Conservation (phyloP, 1,284 basidiomycete species). For the Pterula multifida region DNA sequence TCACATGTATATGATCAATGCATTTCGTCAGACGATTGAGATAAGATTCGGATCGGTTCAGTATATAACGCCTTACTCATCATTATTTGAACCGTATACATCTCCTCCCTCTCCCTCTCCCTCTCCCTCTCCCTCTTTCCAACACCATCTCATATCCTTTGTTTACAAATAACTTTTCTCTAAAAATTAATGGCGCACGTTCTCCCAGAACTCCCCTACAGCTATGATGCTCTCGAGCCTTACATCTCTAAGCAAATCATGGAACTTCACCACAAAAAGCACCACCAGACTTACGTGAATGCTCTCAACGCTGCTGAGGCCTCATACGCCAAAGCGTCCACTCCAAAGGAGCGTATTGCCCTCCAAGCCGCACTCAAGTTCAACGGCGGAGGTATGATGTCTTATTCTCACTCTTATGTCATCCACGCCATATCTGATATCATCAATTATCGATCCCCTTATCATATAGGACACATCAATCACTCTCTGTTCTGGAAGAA, state of each 20-base stretch:
- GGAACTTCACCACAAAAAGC: slow-evolving; percentile 80
- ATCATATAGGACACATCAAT: slow-evolving; percentile 64
- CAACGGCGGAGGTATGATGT: slow-evolving; percentile 55
- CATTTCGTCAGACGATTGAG: not conserved
- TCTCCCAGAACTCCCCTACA: slow-evolving; percentile 78
- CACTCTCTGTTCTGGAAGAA: slow-evolving; percentile 94
- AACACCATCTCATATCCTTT: not conserved
- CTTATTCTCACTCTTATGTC: slow-evolving; percentile 4
- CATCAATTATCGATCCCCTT: slow-evolving; percentile 9
- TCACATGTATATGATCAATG: not conserved
- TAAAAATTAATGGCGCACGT: slow-evolving; percentile 32
- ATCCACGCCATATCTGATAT: not conserved
- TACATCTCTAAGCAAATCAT: slow-evolving; percentile 70
- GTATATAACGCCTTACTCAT: not conserved
- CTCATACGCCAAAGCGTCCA: slow-evolving; percentile 47
- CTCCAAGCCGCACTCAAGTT: slow-evolving; percentile 65
- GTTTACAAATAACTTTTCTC: not conserved
- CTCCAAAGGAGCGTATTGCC: slow-evolving; percentile 70
- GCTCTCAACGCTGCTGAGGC: slow-evolving; percentile 70
- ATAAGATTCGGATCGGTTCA: not conserved
- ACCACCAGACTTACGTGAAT: slow-evolving; percentile 75
- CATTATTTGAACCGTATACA: not conserved
- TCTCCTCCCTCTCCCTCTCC: too few species aligned
- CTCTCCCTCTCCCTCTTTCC: not conserved
- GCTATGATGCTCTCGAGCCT: slow-evolving; percentile 82